Base-by-base conservation (phyloP, 495 filamentous ascomycete genomes). In the Hypoxylon fragiforme region DNA sequence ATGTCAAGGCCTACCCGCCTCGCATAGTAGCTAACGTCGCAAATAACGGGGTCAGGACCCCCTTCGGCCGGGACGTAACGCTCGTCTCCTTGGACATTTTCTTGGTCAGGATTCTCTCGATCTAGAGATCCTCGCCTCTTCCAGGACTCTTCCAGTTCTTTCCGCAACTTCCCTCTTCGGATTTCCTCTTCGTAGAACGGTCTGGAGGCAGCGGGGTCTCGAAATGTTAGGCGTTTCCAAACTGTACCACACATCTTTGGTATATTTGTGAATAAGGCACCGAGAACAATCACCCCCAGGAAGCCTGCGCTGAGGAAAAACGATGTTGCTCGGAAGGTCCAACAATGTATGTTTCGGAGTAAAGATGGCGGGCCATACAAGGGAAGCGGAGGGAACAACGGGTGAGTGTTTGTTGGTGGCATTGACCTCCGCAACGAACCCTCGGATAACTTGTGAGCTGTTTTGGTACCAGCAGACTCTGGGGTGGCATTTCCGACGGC, bases 1-100 rank as follows among this genome's bases (percentile, higher is more conserved):
- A 89, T 82, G 50, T 96, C 90, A 3, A 97, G 78, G 5, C 92
- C 94, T 1, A 96, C 92, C 12, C 91, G 74, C 28, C 89, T 77
- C 0, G 92, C 92, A 66, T 97, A 97, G 65, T 97, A 95, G 3
- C 80, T 79, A 7, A 92, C 82, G 67, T 96, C 87, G 63, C 86
- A 89, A 7, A 89, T 65, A 2, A 97, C 65, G 2, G 79, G 83
- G 65, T 97, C 92, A 30, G 81, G 80, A 0, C 90, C 90, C 9
- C 89, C 90, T 72, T 94, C 90, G 19, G 83, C 80, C 0, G 89
- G 87, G 13, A 80, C 70, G 62, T 81, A 92, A 30, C 82, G 83
- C 21, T 83, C 80, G 19, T 54, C 60, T 30, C 60, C 66, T 22
- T 62, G 67, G 50, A 68, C 70, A 26, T 74, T 72, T 45, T 74